These are phyloP conservation scores for Pseudodiploospora longispora DNA, from an alignment of 2,329 filamentous ascomycete genomes.

Conservation along the genomic window DNA sequence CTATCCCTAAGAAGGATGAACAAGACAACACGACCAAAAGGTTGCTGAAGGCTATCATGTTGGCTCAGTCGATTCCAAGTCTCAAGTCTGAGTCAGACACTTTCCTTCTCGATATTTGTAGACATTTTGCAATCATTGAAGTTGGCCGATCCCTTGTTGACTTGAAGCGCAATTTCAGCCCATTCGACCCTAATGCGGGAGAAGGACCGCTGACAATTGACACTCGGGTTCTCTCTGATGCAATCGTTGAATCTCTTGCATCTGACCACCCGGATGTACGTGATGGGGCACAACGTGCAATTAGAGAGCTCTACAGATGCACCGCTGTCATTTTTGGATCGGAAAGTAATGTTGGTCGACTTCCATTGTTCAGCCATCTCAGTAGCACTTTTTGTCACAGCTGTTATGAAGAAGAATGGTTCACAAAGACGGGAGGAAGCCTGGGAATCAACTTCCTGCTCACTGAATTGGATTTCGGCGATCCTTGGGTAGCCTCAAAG, in stretches of 20 bases:
- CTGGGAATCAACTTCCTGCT: slow-evolving; percentile 83
- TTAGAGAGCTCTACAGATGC: slow-evolving; percentile 70
- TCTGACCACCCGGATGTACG: slow-evolving; percentile 76
- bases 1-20: slow-evolving; percentile 75
- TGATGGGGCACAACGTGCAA: slow-evolving; percentile 71
- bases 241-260: slow-evolving; percentile 80
- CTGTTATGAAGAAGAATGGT: slow-evolving; percentile 98
- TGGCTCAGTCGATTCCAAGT: slow-evolving; percentile 72
- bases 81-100: slow-evolving; percentile 67
- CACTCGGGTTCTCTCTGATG: slow-evolving; percentile 78
- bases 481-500: slow-evolving; percentile 71
- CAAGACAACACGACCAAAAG: slow-evolving; percentile 80
- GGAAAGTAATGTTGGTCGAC: slow-evolving; percentile 58
- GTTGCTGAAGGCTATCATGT: slow-evolving; percentile 81
- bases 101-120: slow-evolving; percentile 73
- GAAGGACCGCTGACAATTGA: slow-evolving; percentile 86
- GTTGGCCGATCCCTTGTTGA: slow-evolving; percentile 78
- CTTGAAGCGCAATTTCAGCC: slow-evolving; percentile 64
- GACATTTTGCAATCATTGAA: slow-evolving; percentile 86
- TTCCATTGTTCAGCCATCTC: slow-evolving; percentile 80
- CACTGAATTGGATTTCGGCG: slow-evolving; percentile 75
- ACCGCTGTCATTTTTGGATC: slow-evolving; percentile 73
- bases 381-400: slow-evolving; percentile 83
- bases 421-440: slow-evolving; percentile 88
- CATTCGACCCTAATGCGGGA: slow-evolving; percentile 77